Conservation (phyloP, 352 stramenopile genomes). For the Phytopythium sindhum region DNA sequence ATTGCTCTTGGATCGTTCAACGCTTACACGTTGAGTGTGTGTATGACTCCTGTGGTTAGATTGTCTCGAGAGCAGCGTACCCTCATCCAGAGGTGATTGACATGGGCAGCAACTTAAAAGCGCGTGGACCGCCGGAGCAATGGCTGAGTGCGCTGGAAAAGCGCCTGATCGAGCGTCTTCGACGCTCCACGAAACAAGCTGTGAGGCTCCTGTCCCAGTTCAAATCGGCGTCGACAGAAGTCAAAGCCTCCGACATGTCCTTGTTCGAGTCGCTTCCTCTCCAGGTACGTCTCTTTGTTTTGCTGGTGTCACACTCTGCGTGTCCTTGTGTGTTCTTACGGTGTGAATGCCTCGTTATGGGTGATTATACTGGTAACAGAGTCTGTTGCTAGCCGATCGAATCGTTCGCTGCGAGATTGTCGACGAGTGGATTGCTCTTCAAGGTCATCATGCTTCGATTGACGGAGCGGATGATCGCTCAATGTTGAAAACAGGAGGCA, state of each 20-base stretch:
- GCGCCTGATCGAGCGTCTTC: constrained; percentile 51
- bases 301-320: not conserved
- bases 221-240: not conserved
- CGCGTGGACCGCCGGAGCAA: constrained; percentile 57
- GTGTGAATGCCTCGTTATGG: no score
- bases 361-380: constrained; percentile 10
- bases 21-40: not conserved
- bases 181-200: constrained; percentile 45
- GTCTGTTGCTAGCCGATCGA: constrained; percentile 44
- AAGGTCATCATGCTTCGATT: not conserved
- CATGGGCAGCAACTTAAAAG: constrained; percentile 77
- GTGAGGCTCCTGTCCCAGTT: constrained; percentile 20
- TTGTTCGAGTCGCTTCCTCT: constrained; percentile 13
- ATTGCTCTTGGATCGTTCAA: not conserved
- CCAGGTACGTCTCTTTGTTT: constrained; percentile 16
- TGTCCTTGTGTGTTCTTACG: not conserved
- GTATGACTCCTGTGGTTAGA: constrained; percentile 9
- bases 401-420: constrained; percentile 44
- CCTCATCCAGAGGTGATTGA: constrained; percentile 39
- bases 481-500: no score
- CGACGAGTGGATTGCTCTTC: constrained; percentile 14
- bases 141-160: constrained; percentile 64
- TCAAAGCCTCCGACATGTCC: not conserved
- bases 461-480: no score
- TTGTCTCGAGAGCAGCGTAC: constrained; percentile 32